Evolutionary conservation across 1,139 yeast species (phyloP).

Genomic region (Yamadazyma trypodendri): DNA sequence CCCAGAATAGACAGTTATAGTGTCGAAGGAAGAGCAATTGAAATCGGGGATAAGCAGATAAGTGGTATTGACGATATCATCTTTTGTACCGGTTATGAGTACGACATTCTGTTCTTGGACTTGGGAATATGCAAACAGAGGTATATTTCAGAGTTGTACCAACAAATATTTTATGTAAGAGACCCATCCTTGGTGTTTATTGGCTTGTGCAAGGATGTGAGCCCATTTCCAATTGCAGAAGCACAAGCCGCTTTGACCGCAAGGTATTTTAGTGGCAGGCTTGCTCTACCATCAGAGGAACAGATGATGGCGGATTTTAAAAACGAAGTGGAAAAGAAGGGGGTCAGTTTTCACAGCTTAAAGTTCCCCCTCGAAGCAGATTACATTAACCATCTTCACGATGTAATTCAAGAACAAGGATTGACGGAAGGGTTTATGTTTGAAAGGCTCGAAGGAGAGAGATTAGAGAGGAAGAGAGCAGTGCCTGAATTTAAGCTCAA

Average conservation of each 20-base stretch:
- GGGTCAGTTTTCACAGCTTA: conserved; percentile 26
- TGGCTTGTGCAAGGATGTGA: conserved; percentile 38
- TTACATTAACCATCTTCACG: conserved; percentile 17
- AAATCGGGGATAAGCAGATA: conserved; percentile 25
- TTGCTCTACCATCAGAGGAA: conserved; percentile 30
- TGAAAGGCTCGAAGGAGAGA: conserved; percentile 13
- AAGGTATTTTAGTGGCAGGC: conserved; percentile 40
- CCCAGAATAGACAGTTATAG: conserved; percentile 32
- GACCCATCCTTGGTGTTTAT: conserved; percentile 45
- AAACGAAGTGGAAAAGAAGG: conserved; percentile 21
- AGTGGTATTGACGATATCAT: conserved; percentile 36
- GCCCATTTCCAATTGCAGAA: conserved; percentile 51
- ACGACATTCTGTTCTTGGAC: conserved; percentile 40
- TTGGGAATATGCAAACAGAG: conserved; percentile 17
- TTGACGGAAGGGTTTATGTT: conserved; percentile 9
- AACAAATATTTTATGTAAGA: conserved; percentile 43
- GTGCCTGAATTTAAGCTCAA: conserved; percentile 9
- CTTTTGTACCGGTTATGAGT: conserved; percentile 51
- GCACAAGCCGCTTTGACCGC: conserved; percentile 47
- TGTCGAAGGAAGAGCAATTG: conserved; percentile 22
- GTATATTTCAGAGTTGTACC: conserved; percentile 29
- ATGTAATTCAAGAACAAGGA: conserved; percentile 5
- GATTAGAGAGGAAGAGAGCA: conserved; percentile 7
- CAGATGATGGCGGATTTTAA: conserved; percentile 28
- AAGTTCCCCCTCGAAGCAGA: conserved; percentile 30